These are phyloP conservation scores for Arabidopsis thaliana DNA, from an alignment of 345 rosid genomes.

Conservation along the genomic window TAIR10.1 NC_003070.9:3703501-3704000, in stretches of 20 bases:
- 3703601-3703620: slow-evolving; percentile 25
- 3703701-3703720: slow-evolving; percentile 17
- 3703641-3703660: not conserved
- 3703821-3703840: slow-evolving; percentile 15
- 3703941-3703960: slow-evolving; percentile 86
- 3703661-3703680: slow-evolving; percentile 34
- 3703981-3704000: slow-evolving; percentile 71
- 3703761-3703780: slow-evolving; percentile 8
- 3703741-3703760: not conserved
- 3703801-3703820: slow-evolving; percentile 14
- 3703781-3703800: not conserved
- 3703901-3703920: slow-evolving; percentile 9
- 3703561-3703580: slow-evolving; percentile 64
- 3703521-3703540: slow-evolving; percentile 86
- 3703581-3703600: slow-evolving; percentile 74
- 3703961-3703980: slow-evolving; percentile 81
- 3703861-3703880: not conserved
- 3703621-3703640: slow-evolving; percentile 7
- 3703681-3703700: slow-evolving; percentile 6
- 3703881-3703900: slow-evolving; percentile 5
- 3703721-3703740: slow-evolving; percentile 1
- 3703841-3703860: not conserved
- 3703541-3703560: slow-evolving; percentile 70
- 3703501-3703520: slow-evolving; percentile 87
- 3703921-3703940: slow-evolving; percentile 25